Evolutionary conservation across 352 stramenopile genomes (phyloP).

Genomic region (Globisporangium paroecandrum): DNA sequence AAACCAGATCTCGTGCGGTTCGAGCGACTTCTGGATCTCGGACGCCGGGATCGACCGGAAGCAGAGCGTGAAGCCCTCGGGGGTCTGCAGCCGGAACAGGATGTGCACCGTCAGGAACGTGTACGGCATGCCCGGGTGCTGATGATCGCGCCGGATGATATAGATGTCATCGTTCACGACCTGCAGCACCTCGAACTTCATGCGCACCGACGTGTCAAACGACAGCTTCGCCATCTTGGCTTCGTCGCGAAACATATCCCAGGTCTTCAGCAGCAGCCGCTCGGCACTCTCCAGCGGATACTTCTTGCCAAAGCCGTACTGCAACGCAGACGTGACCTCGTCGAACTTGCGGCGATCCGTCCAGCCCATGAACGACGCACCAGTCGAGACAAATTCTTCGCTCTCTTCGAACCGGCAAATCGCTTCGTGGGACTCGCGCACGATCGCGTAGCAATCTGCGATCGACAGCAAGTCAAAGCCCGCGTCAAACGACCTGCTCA

Average conservation of each 20-base stretch:
- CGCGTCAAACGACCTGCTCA: conserved; percentile 34
- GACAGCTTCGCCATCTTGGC: conserved; percentile 40
- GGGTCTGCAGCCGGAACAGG: conserved; percentile 56
- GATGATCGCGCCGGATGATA: conserved; percentile 57
- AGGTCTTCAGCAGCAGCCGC: conserved; percentile 34
- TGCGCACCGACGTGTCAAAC: conserved; percentile 43
- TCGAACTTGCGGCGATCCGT: conserved; percentile 47
- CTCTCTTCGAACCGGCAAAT: conserved; percentile 41
- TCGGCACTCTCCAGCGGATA: conserved; percentile 36
- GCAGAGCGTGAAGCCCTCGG: conserved; percentile 50
- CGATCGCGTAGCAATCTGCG: conserved; percentile 41
- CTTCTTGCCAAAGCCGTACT: conserved; percentile 45
- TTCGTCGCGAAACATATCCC: conserved; percentile 41
- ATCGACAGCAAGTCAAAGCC: conserved; percentile 19
- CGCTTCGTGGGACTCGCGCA: conserved; percentile 55
- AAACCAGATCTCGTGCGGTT: conserved; percentile 55
- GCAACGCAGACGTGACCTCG: conserved; percentile 22
- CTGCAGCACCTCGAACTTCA: conserved; percentile 49
- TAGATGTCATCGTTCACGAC: conserved; percentile 47
- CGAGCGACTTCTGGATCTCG: conserved; percentile 36
- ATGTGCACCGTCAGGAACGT: conserved; percentile 61
- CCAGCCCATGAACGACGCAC: conserved; percentile 53
- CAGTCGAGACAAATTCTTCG: conserved; percentile 33
- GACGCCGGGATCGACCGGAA: conserved; percentile 57
- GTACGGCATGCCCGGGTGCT: conserved; percentile 34